Conservation (phyloP, 2,329 filamentous ascomycete species). For the Venturia asperata region DNA sequence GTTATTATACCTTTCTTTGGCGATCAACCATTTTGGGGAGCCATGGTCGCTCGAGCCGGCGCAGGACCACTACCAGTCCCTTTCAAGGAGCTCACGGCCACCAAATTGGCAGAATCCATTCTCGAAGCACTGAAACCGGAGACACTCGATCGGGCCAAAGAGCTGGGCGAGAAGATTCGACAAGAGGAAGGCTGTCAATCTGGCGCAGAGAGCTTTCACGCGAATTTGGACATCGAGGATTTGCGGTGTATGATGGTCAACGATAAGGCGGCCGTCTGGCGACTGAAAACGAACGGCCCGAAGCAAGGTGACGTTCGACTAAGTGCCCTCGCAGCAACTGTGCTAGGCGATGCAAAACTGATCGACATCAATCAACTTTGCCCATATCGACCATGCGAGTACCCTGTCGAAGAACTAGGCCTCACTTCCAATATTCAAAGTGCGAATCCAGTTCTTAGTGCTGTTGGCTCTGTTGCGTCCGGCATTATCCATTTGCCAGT, state of each 20-base stretch:
- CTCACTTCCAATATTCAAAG: not conserved
- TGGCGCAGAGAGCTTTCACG: conserved; percentile 27
- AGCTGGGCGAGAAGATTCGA: conserved; percentile 33
- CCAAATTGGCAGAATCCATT: conserved; percentile 34
- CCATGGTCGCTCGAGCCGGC: conserved; percentile 36
- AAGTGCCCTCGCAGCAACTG: conserved; percentile 21
- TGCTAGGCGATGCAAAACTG: not conserved
- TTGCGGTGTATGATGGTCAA: too few species aligned
- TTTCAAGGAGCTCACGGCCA: conserved; percentile 35
- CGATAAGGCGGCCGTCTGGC: too few species aligned
- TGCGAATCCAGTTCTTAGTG: not conserved
- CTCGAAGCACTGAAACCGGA: conserved; percentile 33
- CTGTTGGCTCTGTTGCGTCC: not conserved
- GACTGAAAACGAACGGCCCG: conserved; percentile 27
- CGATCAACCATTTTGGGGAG: conserved; percentile 57
- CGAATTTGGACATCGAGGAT: too few species aligned
- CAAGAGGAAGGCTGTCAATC: conserved; percentile 32
- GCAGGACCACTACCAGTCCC: conserved; percentile 35
- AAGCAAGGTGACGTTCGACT: conserved; percentile 33
- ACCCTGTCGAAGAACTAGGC: not conserved
- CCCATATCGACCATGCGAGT: conserved; percentile 12
- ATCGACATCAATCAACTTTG: conserved; percentile 1
- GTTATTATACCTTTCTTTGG: conserved; percentile 97
- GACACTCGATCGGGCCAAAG: conserved; percentile 31
- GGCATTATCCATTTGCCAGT: not conserved